Evolutionary conservation across 495 filamentous ascomycete genomes (phyloP).

Genomic region (Neurospora sp.): DNA sequence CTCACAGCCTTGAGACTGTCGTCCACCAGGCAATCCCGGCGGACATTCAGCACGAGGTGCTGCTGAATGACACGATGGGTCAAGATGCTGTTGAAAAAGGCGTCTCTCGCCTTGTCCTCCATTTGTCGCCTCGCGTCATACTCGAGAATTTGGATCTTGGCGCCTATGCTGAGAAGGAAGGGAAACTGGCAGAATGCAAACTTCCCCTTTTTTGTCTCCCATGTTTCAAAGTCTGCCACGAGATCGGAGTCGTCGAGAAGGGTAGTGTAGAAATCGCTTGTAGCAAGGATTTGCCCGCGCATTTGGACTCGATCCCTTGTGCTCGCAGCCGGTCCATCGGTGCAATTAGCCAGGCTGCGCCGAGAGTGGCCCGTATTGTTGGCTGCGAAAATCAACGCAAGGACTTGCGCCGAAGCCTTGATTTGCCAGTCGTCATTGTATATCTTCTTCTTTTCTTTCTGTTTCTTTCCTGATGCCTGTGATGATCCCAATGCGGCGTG

Average conservation of each 20-base stretch:
- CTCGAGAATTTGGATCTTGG: conserved; percentile 88
- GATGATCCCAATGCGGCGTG: conserved; percentile 66
- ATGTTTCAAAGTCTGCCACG: conserved; percentile 78
- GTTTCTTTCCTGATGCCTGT: conserved; percentile 30
- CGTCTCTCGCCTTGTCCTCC: conserved; percentile 81
- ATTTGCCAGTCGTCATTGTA: conserved; percentile 92
- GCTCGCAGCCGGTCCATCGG: neutral
- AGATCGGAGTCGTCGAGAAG: conserved; percentile 79
- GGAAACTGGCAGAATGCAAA: conserved; percentile 94
- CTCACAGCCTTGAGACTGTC: conserved; percentile 82
- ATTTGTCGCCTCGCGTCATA: conserved; percentile 87
- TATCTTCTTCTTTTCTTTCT: conserved; percentile 45
- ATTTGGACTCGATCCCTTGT: conserved; percentile 21
- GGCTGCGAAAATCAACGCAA: conserved; percentile 74
- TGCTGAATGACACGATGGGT: conserved; percentile 64
- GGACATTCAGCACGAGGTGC: conserved; percentile 68
- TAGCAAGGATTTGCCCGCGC: conserved; percentile 42
- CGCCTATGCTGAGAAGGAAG: conserved; percentile 86
- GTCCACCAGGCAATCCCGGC: conserved; percentile 83
- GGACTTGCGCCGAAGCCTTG: conserved; percentile 67
- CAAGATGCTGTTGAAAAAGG: conserved; percentile 84
- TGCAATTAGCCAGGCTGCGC: conserved; percentile 5
- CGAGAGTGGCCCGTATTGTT: conserved; percentile 50
- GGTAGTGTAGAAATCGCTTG: conserved; percentile 81
- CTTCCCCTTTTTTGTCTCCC: conserved; percentile 65